phyloP scores from a whole-genome alignment of 2,329 filamentous ascomycete genomes.

The Cordyceps tenuipes region DNA sequence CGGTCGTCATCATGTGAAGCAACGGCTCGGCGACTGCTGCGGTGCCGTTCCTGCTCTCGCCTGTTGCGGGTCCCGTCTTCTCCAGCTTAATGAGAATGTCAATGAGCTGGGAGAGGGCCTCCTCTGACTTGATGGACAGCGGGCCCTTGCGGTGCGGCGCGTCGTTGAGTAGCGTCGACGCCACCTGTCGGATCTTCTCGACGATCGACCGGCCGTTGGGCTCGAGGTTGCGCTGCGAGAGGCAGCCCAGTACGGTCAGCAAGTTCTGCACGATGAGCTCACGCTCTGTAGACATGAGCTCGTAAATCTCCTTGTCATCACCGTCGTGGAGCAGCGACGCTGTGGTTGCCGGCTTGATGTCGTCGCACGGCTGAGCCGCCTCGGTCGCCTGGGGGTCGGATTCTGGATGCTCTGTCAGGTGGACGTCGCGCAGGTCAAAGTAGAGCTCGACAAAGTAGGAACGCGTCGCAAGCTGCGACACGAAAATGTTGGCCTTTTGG shows the following conservation, averaged over 20 bases:
- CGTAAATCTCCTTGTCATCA: constrained; percentile 43
- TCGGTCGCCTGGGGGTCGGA: not conserved
- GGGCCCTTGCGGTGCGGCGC: constrained; percentile 42
- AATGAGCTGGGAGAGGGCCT: constrained; percentile 63
- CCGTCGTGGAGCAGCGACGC: constrained; percentile 29
- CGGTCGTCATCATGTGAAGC: constrained; percentile 37
- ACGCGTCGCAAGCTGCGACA: constrained; percentile 70
- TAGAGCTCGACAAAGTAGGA: constrained; percentile 84
- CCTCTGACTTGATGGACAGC: constrained; percentile 52
- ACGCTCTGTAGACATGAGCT: constrained; percentile 64
- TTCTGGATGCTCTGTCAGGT: constrained; percentile 37
- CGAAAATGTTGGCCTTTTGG: constrained; percentile 84
- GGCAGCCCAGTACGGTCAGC: constrained; percentile 63
- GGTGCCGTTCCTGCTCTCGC: constrained; percentile 18
- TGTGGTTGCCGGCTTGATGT: constrained; percentile 23
- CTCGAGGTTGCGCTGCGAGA: constrained; percentile 80
- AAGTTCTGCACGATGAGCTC: constrained; percentile 77
- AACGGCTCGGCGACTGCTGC: constrained; percentile 22
- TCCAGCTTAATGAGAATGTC: constrained; percentile 69
- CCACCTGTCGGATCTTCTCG: constrained; percentile 77
- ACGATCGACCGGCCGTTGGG: constrained; percentile 58
- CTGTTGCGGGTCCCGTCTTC: constrained; percentile 39
- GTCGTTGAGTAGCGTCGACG: constrained; percentile 65
- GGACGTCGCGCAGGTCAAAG: constrained; percentile 64
- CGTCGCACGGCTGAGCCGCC: constrained; percentile 23